A percentile compares a stretch with the other conserved stretches of the same genome.
phyloP scores from a whole-genome alignment of 2,329 filamentous ascomycete genomes.

The Scortechinia acanthostroma region DNA sequence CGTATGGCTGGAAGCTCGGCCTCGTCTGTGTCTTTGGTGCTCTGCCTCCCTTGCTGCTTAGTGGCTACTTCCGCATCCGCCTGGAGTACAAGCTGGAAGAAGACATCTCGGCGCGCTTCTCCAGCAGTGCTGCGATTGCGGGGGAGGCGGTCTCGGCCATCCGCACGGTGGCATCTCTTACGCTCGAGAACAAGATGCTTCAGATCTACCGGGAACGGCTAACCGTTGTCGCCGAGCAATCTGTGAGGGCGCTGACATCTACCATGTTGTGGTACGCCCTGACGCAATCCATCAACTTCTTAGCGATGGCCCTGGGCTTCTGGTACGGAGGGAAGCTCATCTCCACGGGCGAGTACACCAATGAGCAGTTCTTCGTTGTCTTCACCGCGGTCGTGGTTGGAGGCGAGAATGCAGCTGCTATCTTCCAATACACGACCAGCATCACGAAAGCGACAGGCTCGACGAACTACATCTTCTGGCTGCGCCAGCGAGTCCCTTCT shows the following conservation, averaged over 20 bases:
- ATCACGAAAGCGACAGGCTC: slow-evolving; percentile 24
- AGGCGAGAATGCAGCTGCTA: slow-evolving; percentile 23
- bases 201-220: slow-evolving; percentile 21
- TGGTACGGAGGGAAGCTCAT: slow-evolving; percentile 13
- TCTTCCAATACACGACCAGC: slow-evolving; percentile 32
- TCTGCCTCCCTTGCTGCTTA: slow-evolving; percentile 26
- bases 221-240: slow-evolving; percentile 9
- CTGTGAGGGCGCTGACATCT: slow-evolving; percentile 7
- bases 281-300: slow-evolving; percentile 20
- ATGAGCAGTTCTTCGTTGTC: background rate
- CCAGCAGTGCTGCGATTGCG: slow-evolving; percentile 31
- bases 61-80: slow-evolving; percentile 32
- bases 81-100: slow-evolving; percentile 28
- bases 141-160: slow-evolving; percentile 35
- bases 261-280: slow-evolving; percentile 18
- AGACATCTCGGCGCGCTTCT: slow-evolving; percentile 21
- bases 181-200: slow-evolving; percentile 25
- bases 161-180: slow-evolving; percentile 31
- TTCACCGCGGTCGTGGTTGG: slow-evolving; percentile 12
- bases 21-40: slow-evolving; percentile 31
- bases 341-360: background rate
- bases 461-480: background rate
- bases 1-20: slow-evolving; percentile 32
- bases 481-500: slow-evolving; percentile 20
- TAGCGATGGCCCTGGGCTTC: slow-evolving; percentile 21